These are phyloP conservation scores for Fragaria vesca DNA, from an alignment of 306 rosid genomes.

Conservation along the genomic window DNA sequence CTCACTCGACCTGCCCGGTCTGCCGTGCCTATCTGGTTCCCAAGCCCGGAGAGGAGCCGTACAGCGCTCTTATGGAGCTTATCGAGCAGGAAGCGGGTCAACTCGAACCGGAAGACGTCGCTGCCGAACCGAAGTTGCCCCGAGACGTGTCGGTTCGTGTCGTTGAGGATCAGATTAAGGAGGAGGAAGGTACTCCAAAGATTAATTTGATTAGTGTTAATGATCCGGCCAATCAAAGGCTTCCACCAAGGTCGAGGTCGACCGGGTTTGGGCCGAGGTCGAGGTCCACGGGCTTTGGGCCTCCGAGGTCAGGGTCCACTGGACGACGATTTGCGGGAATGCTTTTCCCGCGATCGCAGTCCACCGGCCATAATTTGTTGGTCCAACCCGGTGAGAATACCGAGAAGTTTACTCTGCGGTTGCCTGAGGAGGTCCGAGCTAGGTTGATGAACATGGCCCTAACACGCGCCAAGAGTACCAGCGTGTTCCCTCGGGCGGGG, in stretches of 20 bases:
- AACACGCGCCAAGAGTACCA: slow-evolving; percentile 38
- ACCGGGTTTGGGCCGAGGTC: slow-evolving; percentile 42
- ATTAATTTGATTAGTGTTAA: slow-evolving; percentile 4
- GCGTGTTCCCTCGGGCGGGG: slow-evolving; percentile 46
- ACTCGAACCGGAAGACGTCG: slow-evolving; percentile 8
- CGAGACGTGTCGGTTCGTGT: slow-evolving; percentile 23
- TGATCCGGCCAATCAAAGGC: slow-evolving; percentile 20
- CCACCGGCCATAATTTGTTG: slow-evolving; percentile 40
- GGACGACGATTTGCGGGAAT: neutral
- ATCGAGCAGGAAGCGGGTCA: slow-evolving; percentile 18
- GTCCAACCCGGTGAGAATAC: slow-evolving; percentile 41
- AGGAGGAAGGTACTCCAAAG: slow-evolving; percentile 23
- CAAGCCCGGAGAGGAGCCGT: slow-evolving; percentile 39
- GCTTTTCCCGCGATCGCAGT: slow-evolving; percentile 21
- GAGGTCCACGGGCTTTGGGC: slow-evolving; percentile 37
- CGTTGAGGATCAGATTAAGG: neutral
- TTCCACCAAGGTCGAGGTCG: slow-evolving; percentile 38
- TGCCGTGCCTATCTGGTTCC: slow-evolving; percentile 69
- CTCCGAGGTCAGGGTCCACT: slow-evolving; percentile 6
- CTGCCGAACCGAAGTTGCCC: neutral
- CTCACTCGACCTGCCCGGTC: slow-evolving; percentile 84
- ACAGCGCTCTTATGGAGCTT: slow-evolving; percentile 8
- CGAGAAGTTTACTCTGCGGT: slow-evolving; percentile 67
- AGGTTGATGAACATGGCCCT: slow-evolving; percentile 50
- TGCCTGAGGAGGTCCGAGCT: slow-evolving; percentile 69